Evolutionary conservation across 306 rosid genomes (phyloP), one percentile per base, ranked within the genome.

Genomic region (Fragaria ananassa): DNA sequence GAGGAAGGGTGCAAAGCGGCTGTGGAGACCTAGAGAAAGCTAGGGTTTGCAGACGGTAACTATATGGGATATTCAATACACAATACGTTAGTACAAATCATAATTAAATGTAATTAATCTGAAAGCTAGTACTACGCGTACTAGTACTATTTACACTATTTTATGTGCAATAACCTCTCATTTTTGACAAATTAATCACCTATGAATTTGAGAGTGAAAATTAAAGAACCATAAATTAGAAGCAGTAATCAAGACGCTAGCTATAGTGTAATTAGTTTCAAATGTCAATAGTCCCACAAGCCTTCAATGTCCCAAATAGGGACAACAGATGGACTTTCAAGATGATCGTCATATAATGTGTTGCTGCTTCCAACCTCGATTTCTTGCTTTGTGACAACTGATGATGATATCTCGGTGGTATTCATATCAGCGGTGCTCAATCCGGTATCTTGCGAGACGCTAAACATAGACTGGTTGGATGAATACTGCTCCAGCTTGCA

Each of bases 401-500:
- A 61, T 8, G 97, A 91, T 14, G 93, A 88, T 23, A 86, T 89
- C 29, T 90, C 95, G 1, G 77, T 54, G 54, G 87, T 80, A 85
- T 83, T 89, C 75, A 82, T 74, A 79, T 91, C 92, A 23, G 88
- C 97, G 39, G 88, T 86, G 91, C 93, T 91, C 8, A 88, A 70
- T 15, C 93, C 90, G 0, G 94, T 91, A 62, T 91, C 97, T 61
- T 88, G 97, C 4, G 97, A 91, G 47, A 79, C 75, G 49, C 89
- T 89, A 4, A 87, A 82, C 91, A 75, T 45, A 14, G 91, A 87
- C 46, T 86, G 96, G 76, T 90, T 86, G 0, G 89, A 79, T 5
- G 96, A 88, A 76, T 88, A 89, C 7, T 79, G 93, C 76, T 87
- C 97, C 82, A 77, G 74, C 81, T 87, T 89, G 87, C 96, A 85